Conservation (phyloP, 2,329 filamentous ascomycete genomes). For the Coniochaeta sp. region DNA sequence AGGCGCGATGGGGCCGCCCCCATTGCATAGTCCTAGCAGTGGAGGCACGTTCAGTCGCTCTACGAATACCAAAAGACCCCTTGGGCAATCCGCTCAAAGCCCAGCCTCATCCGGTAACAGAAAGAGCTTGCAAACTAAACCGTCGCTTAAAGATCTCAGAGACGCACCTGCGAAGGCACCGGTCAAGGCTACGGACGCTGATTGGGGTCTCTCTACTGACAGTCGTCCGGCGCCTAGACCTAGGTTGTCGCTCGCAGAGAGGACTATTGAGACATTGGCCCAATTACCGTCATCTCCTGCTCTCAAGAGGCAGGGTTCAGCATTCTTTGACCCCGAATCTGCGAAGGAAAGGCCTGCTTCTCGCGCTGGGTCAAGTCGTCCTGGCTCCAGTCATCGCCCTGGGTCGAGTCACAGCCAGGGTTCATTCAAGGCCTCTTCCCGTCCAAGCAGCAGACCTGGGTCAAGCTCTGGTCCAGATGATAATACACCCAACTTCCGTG, state of each 20-base stretch:
- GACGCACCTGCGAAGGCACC: neutral
- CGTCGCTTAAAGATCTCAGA: neutral
- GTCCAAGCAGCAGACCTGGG: constrained; percentile 44
- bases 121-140: neutral
- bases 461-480: constrained; percentile 44
- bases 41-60: neutral
- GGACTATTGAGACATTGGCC: constrained; percentile 79
- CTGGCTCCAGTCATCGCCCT: neutral
- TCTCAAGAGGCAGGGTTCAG: constrained; percentile 56
- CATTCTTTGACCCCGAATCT: constrained; percentile 63
- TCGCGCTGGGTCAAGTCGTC: constrained; percentile 20
- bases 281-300: constrained; percentile 72
- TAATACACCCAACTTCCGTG: constrained; percentile 30
- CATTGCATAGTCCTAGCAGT: neutral
- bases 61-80: neutral
- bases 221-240: constrained; percentile 13
- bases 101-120: neutral
- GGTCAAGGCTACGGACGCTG: neutral
- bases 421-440: constrained; percentile 43
- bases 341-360: constrained; percentile 45
- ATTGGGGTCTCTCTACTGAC: neutral
- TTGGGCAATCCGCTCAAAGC: neutral
- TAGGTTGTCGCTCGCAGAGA: constrained; percentile 63
- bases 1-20: neutral
- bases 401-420: constrained; percentile 42